These are phyloP conservation scores for Arthroderma uncinatum DNA, from an alignment of 2,329 filamentous ascomycete genomes.

Conservation along the genomic window DNA sequence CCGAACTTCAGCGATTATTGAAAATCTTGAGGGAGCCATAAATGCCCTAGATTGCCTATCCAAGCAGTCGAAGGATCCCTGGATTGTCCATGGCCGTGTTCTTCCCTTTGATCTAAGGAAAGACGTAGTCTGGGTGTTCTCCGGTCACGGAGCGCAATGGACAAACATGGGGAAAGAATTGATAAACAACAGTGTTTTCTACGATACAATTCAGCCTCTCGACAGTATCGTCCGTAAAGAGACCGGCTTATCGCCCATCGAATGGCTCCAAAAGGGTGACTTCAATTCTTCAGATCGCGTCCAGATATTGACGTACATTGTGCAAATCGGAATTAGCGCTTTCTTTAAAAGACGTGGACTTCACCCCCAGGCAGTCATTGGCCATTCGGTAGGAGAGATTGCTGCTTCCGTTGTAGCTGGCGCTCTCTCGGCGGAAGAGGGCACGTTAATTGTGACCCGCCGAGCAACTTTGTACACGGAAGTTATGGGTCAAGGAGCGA, in stretches of 20 bases:
- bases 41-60: background rate
- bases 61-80: background rate
- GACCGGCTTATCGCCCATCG: background rate
- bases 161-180: constrained; percentile 8
- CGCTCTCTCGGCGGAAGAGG: constrained; percentile 22
- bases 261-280: background rate
- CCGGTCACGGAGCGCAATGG: constrained; percentile 17
- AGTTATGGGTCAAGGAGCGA: background rate
- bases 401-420: constrained; percentile 17
- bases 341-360: background rate
- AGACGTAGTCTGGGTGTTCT: constrained; percentile 13
- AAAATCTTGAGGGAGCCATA: background rate
- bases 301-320: background rate
- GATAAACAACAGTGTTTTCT: background rate
- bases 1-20: background rate
- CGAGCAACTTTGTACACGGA: background rate
- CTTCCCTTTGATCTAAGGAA: background rate
- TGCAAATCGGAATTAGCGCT: background rate
- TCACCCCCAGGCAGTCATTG: constrained; percentile 10
- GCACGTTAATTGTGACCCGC: background rate
- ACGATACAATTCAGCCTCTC: background rate
- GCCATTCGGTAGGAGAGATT: constrained; percentile 16
- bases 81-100: background rate
- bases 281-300: background rate
- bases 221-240: background rate